These are phyloP conservation scores for Lanmaoa pseudosensibilis DNA, from an alignment of 768 basidiomycete species.

Conservation along the genomic window DNA sequence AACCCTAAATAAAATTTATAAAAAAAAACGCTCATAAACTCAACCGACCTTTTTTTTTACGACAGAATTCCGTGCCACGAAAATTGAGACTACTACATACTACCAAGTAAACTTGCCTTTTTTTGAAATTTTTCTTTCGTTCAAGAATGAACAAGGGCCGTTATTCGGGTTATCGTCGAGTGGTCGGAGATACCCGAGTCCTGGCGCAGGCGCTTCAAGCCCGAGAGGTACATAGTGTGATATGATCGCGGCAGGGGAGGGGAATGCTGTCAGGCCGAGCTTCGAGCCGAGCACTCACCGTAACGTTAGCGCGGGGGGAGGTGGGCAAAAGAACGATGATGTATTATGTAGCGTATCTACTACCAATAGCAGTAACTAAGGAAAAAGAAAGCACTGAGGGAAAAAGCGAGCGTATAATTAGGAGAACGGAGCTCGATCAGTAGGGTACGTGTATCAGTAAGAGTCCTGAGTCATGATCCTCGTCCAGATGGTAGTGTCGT, in stretches of 20 bases:
- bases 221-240: neutral
- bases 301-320: neutral
- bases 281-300: neutral
- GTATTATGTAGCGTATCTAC: conserved; percentile 16
- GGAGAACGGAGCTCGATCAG: conserved; percentile 14
- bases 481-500: conserved; percentile 29
- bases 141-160: neutral
- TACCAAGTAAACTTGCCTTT: too few relatives aligned
- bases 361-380: conserved; percentile 16
- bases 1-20: too few relatives aligned
- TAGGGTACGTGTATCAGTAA: conserved; percentile 8
- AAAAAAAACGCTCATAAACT: too few relatives aligned
- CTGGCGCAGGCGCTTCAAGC: too few relatives aligned
- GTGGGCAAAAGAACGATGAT: neutral
- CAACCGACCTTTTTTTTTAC: too few relatives aligned
- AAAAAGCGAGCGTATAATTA: conserved; percentile 23
- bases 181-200: too few relatives aligned
- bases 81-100: too few relatives aligned
- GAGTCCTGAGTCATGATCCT: conserved; percentile 29
- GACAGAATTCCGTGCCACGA: too few relatives aligned
- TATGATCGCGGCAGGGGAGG: neutral
- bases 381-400: neutral
- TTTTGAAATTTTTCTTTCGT: too few relatives aligned
- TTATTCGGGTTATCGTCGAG: neutral
- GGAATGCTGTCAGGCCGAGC: neutral